phyloP scores from a whole-genome alignment of 805 yeast genomes.

The Blastobotrys americana region DNA sequence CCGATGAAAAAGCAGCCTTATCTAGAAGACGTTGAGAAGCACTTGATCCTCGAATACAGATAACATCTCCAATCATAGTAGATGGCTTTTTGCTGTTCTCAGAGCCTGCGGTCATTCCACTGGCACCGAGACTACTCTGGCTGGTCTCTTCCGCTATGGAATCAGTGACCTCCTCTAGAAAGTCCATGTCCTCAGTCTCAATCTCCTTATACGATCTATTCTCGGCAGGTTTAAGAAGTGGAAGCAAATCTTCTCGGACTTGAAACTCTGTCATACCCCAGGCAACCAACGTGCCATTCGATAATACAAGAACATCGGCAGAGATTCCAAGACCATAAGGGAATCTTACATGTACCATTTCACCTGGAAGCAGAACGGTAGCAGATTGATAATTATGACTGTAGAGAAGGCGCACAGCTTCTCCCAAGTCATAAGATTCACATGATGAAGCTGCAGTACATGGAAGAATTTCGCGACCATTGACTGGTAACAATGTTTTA shows the following conservation, averaged over 20 bases:
- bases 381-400: constrained; percentile 33
- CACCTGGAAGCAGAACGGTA: constrained; percentile 50
- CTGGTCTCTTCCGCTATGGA: constrained; percentile 9
- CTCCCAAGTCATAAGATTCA: constrained; percentile 57
- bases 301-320: constrained; percentile 58
- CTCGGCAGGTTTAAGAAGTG: constrained; percentile 45
- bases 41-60: constrained; percentile 51
- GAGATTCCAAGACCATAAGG: constrained; percentile 28
- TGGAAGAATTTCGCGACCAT: constrained; percentile 20
- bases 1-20: constrained; percentile 84
- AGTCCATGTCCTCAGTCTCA: constrained; percentile 88
- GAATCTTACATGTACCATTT: constrained; percentile 51
- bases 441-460: constrained; percentile 69
- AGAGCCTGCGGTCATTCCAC: constrained; percentile 4
- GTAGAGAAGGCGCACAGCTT: constrained; percentile 36
- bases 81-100: constrained; percentile 8
- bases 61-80: constrained; percentile 59
- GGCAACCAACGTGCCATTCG: constrained; percentile 73
- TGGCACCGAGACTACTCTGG: constrained; percentile 1
- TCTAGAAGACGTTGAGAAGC: constrained; percentile 51
- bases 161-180: constrained; percentile 39
- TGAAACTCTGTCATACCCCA: constrained; percentile 70
- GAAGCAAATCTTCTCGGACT: constrained; percentile 32
- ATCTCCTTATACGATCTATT: constrained; percentile 39
- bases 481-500: background rate